These are phyloP conservation scores for Boletus barrowsii DNA, from an alignment of 768 basidiomycete species.

Conservation along the genomic window DNA sequence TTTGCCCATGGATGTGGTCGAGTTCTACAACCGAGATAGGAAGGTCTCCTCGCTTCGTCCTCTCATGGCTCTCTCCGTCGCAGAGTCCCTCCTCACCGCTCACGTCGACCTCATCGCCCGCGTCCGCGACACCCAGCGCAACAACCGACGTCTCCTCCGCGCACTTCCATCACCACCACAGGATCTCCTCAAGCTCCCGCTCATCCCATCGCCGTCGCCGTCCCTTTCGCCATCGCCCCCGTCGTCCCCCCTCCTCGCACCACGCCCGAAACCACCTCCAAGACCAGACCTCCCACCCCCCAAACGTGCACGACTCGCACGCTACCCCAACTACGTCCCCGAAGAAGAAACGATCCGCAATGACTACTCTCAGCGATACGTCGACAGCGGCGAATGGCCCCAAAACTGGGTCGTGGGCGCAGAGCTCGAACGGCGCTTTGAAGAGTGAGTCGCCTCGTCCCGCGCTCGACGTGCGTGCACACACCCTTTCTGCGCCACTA, in stretches of 20 bases:
- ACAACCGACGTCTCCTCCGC: conserved; percentile 55
- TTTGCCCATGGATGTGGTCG: conserved; percentile 46
- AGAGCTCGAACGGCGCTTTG: conserved; percentile 82
- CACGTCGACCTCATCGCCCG: conserved; percentile 59
- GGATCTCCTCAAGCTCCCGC: conserved; percentile 53
- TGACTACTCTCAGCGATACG: conserved; percentile 89
- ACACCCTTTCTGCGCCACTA: conserved; percentile 25
- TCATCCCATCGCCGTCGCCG: conserved; percentile 55
- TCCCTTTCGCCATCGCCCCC: conserved; percentile 50
- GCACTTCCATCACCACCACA: conserved; percentile 52
- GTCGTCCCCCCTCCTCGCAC: conserved; percentile 40
- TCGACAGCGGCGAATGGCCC: conserved; percentile 89
- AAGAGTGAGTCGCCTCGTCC: conserved; percentile 65
- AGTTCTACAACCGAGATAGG: conserved; percentile 12
- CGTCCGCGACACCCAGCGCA: conserved; percentile 54
- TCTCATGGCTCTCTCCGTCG: conserved; percentile 30
- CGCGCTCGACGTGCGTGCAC: background rate
- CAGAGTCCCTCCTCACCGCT: conserved; percentile 60
- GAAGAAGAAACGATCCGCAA: conserved; percentile 97
- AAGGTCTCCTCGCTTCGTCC: conserved; percentile 3
- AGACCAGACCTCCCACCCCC: conserved; percentile 58
- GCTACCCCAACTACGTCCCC: conserved; percentile 80
- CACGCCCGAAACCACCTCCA: conserved; percentile 36
- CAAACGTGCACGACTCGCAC: conserved; percentile 66
- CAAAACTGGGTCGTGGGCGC: conserved; percentile 92